Conservation (phyloP, 805 yeast species). For the Cephaloascus albidus region DNA sequence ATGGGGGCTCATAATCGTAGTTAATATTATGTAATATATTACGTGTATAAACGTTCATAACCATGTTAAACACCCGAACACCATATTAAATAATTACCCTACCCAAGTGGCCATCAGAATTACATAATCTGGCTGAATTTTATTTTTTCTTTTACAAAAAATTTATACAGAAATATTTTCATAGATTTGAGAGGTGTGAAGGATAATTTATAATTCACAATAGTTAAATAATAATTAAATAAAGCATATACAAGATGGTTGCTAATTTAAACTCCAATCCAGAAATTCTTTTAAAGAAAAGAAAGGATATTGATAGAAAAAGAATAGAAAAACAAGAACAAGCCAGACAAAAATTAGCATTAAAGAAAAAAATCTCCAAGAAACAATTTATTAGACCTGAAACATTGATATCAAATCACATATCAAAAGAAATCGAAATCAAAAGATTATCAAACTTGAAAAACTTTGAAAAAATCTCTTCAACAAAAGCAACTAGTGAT, state of each 20-base stretch:
- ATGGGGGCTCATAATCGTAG: no score
- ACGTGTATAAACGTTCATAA: no score
- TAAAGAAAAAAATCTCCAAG: conserved; percentile 30
- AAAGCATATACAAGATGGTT: conserved; percentile 14
- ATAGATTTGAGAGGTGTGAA: no score
- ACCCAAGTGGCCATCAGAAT: no score
- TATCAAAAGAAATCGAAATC: conserved; percentile 57
- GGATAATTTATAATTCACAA: no score
- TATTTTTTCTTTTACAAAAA: no score
- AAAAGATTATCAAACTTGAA: conserved; percentile 24
- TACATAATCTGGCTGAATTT: no score
- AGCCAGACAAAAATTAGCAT: conserved; percentile 39
- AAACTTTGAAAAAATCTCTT: conserved; percentile 7
- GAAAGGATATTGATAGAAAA: conserved; percentile 69
- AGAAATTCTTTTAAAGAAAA: conserved; percentile 66
- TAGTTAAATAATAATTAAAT: no score
- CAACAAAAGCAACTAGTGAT: conserved; percentile 23
- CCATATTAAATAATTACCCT: no score
- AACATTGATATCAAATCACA: conserved; percentile 55
- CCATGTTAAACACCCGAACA: no score
- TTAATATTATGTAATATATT: no score
- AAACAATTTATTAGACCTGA: conserved; percentile 67
- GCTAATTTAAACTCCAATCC: conserved; percentile 59
- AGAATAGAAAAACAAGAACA: conserved; percentile 67
- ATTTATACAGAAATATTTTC: no score